These are phyloP conservation scores for Diplodia seriata DNA, from an alignment of 2,329 filamentous ascomycete genomes.

Conservation along the genomic window DNA sequence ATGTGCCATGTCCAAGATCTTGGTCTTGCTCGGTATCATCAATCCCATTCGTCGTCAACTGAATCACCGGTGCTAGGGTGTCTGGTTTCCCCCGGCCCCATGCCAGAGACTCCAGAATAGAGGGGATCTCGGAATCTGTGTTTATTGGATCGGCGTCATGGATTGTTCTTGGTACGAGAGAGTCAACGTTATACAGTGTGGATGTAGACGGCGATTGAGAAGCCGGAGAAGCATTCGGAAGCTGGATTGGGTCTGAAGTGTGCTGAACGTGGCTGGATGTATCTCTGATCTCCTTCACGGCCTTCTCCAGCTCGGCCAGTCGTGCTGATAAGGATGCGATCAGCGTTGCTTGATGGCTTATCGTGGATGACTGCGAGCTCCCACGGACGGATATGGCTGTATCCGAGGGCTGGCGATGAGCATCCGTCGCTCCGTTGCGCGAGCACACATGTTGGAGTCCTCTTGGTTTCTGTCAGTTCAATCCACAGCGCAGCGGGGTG, in stretches of 20 bases:
- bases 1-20: conserved; percentile 32
- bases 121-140: conserved; percentile 49
- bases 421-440: conserved; percentile 32
- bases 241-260: not conserved
- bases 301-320: conserved; percentile 41
- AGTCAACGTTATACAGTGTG: not conserved
- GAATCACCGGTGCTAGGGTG: conserved; percentile 34
- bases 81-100: conserved; percentile 57
- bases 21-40: not conserved
- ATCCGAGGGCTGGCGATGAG: no score
- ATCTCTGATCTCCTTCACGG: conserved; percentile 31
- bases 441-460: conserved; percentile 36
- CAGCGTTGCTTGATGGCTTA: conserved; percentile 17
- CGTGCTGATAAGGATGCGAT: conserved; percentile 39
- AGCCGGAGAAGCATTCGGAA: no score
- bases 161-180: not conserved
- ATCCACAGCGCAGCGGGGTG: not conserved
- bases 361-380: no score
- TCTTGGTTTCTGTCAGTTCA: conserved; percentile 25
- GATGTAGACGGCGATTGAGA: not conserved
- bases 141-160: not conserved
- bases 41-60: not conserved
- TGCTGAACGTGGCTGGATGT: not conserved
- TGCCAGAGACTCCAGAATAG: conserved; percentile 57
- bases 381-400: conserved; percentile 11